Evolutionary conservation across 345 rosid species (phyloP).

Genomic region (Populus tremula): DNA sequence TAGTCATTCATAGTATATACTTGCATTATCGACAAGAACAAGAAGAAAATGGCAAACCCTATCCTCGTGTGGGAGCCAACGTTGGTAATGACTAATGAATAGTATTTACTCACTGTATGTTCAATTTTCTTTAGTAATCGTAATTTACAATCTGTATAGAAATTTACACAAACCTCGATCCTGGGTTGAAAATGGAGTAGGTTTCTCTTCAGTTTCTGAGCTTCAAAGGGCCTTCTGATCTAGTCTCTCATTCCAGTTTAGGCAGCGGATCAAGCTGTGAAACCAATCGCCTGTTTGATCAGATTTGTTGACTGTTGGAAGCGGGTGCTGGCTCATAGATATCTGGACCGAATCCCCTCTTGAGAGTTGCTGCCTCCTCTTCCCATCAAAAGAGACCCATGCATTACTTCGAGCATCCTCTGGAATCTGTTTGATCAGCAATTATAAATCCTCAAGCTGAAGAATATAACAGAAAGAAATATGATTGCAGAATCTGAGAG

Average conservation of each 20-base stretch:
- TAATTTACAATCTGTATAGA: slow-evolving; percentile 36
- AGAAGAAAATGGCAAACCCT: slow-evolving; percentile 9
- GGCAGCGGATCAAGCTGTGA: slow-evolving; percentile 87
- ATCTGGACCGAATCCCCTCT: slow-evolving; percentile 89
- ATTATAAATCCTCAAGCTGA: neutral
- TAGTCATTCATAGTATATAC: neutral
- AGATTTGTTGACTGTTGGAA: slow-evolving; percentile 88
- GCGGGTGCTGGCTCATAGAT: slow-evolving; percentile 93
- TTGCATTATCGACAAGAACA: neutral
- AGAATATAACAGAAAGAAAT: neutral
- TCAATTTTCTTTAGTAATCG: slow-evolving; percentile 7
- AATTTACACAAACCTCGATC: slow-evolving; percentile 34
- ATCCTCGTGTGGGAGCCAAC: slow-evolving; percentile 15
- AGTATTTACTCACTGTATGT: slow-evolving; percentile 5
- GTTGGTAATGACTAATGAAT: neutral
- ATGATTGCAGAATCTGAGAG: neutral
- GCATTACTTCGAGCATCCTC: slow-evolving; percentile 91
- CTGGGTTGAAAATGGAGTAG: slow-evolving; percentile 5
- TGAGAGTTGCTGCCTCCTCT: slow-evolving; percentile 94
- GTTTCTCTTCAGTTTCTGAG: slow-evolving; percentile 10
- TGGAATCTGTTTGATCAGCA: slow-evolving; percentile 56
- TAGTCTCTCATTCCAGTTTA: slow-evolving; percentile 94
- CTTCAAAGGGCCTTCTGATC: slow-evolving; percentile 82
- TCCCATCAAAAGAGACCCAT: slow-evolving; percentile 99
- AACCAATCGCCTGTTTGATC: slow-evolving; percentile 99